These are phyloP conservation scores for Kalaharituber pfeilii DNA, from an alignment of 2,329 filamentous ascomycete species.

Conservation along the genomic window DNA sequence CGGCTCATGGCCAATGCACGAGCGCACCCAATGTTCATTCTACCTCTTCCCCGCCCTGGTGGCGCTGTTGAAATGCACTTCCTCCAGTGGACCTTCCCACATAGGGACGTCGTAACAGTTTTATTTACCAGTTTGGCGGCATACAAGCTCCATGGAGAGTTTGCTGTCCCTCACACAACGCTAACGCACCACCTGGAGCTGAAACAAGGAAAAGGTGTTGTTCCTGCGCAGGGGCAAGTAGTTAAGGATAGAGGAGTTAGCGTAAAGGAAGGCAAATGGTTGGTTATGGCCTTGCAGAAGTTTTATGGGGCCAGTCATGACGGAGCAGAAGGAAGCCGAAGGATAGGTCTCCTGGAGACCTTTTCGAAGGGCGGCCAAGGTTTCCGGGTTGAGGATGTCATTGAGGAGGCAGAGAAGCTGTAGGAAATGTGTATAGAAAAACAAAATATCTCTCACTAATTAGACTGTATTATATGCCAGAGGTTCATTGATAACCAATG, in stretches of 20 bases:
- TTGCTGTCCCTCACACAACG: slow-evolving; percentile 78
- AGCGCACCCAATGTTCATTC: slow-evolving; percentile 69
- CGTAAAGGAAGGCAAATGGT: slow-evolving; percentile 68
- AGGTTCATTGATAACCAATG: too few relatives aligned
- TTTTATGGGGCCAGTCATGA: slow-evolving; percentile 56
- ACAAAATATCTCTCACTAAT: too few relatives aligned
- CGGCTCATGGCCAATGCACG: slow-evolving; percentile 55
- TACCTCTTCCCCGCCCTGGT: slow-evolving; percentile 56
- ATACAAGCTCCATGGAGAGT: slow-evolving; percentile 81
- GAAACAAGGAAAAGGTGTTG: slow-evolving; percentile 52
- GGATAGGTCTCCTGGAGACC: slow-evolving; percentile 57
- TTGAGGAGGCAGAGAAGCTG: slow-evolving; percentile 79
- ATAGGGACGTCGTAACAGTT: slow-evolving; percentile 49
- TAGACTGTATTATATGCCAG: too few relatives aligned
- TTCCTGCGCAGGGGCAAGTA: slow-evolving; percentile 72
- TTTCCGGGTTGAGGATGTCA: slow-evolving; percentile 68
- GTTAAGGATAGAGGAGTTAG: slow-evolving; percentile 58
- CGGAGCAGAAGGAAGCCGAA: slow-evolving; percentile 32
- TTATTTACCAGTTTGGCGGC: slow-evolving; percentile 90
- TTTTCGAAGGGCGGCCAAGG: slow-evolving; percentile 61
- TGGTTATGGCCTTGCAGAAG: slow-evolving; percentile 82
- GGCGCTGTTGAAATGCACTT: slow-evolving; percentile 85
- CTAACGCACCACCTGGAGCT: slow-evolving; percentile 83
- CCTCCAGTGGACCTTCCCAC: slow-evolving; percentile 87
- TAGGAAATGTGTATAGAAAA: too few relatives aligned